phyloP scores from a whole-genome alignment of 345 rosid species.

The Aethionema arabicum region DNA sequence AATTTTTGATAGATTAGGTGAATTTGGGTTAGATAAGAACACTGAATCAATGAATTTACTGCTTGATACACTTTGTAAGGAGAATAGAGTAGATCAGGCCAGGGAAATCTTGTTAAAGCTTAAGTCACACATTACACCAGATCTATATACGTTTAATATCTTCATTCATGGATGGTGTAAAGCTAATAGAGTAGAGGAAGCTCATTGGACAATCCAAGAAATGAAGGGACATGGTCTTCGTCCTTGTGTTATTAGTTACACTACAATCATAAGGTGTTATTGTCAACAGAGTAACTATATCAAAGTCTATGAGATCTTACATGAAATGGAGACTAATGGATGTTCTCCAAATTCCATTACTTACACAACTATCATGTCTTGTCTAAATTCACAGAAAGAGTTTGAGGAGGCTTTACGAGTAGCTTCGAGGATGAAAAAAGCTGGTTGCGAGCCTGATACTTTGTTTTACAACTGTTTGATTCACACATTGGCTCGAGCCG shows the following conservation, averaged over 20 bases:
- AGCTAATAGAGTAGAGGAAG: slow-evolving; percentile 70
- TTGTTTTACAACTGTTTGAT: slow-evolving; percentile 72
- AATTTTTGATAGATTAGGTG: slow-evolving; percentile 56
- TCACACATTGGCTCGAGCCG: slow-evolving; percentile 62
- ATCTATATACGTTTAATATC: slow-evolving; percentile 72
- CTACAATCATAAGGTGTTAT: slow-evolving; percentile 59
- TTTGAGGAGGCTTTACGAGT: slow-evolving; percentile 58
- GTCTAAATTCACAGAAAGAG: slow-evolving; percentile 51
- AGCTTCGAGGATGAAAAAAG: slow-evolving; percentile 48
- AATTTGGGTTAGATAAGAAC: slow-evolving; percentile 65
- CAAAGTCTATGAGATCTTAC: slow-evolving; percentile 60
- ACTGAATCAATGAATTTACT: slow-evolving; percentile 71
- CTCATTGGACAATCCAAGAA: slow-evolving; percentile 83
- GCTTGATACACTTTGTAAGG: slow-evolving; percentile 85
- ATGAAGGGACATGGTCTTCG: slow-evolving; percentile 72
- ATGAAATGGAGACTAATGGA: slow-evolving; percentile 65
- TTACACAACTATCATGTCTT: slow-evolving; percentile 66
- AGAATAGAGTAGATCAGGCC: slow-evolving; percentile 64
- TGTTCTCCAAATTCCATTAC: slow-evolving; percentile 67
- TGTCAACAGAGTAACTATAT: slow-evolving; percentile 44
- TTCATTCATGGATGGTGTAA: slow-evolving; percentile 91
- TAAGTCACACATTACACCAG: slow-evolving; percentile 55
- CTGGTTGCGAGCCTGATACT: slow-evolving; percentile 54
- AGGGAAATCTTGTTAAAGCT: slow-evolving; percentile 57
- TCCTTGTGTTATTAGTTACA: slow-evolving; percentile 77